Evolutionary conservation across 257 asterid species (phyloP).

Genomic region (Petunia axillaris): DNA sequence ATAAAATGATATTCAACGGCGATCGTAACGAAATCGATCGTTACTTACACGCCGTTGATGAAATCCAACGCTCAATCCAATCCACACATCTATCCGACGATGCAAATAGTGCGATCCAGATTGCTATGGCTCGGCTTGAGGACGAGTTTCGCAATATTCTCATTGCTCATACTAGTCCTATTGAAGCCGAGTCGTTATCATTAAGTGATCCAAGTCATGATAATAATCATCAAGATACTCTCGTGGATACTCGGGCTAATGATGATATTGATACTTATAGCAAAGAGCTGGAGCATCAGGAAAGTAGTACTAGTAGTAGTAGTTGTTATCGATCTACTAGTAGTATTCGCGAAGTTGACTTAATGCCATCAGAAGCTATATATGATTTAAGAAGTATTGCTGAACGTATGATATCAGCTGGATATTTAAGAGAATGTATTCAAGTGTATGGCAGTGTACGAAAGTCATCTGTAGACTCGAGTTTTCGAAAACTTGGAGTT

Average conservation of each 20-base stretch:
- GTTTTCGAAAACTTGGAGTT: slow-evolving; percentile 38
- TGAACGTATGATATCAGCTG: slow-evolving; percentile 42
- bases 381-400: slow-evolving; percentile 45
- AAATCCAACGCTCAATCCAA: slow-evolving; percentile 32
- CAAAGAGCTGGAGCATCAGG: slow-evolving; percentile 39
- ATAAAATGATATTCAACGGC: slow-evolving; percentile 29
- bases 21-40: slow-evolving; percentile 29
- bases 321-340: slow-evolving; percentile 29
- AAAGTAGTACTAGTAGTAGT: slow-evolving; percentile 33
- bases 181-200: slow-evolving; percentile 50
- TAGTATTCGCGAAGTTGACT: slow-evolving; percentile 37
- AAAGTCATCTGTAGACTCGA: slow-evolving; percentile 41
- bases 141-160: slow-evolving; percentile 89
- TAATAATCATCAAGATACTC: neutral
- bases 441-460: slow-evolving; percentile 50
- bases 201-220: slow-evolving; percentile 40
- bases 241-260: neutral
- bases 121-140: slow-evolving; percentile 94
- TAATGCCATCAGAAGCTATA: slow-evolving; percentile 34
- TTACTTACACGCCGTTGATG: slow-evolving; percentile 38
- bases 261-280: neutral
- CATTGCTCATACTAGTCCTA: slow-evolving; percentile 56
- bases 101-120: slow-evolving; percentile 60
- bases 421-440: slow-evolving; percentile 40
- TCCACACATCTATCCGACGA: slow-evolving; percentile 20